Conservation (phyloP, 768 basidiomycete species). For the Tubosaeta sp. region DNA sequence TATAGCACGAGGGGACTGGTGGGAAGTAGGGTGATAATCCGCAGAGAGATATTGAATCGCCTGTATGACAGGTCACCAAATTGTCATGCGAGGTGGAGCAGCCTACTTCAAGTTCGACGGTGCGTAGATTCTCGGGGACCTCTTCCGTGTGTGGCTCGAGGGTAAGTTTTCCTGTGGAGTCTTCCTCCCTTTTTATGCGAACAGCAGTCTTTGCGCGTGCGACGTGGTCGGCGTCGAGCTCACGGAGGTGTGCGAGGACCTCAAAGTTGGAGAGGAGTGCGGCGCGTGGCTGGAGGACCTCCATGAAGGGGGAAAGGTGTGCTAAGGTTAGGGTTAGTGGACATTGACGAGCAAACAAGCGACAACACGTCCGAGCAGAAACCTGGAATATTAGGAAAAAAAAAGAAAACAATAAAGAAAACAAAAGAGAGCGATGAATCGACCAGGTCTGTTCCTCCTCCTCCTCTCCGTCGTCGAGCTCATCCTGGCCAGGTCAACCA, state of each 20-base stretch:
- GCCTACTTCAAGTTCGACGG: slow-evolving; percentile 70
- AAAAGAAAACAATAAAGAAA: slow-evolving; percentile 8
- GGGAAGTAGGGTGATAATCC: slow-evolving; percentile 60
- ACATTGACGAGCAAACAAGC: slow-evolving; percentile 18
- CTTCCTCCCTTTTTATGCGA: slow-evolving; percentile 76
- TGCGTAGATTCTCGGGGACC: slow-evolving; percentile 75
- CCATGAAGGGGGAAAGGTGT: slow-evolving; percentile 3
- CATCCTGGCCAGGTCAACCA: slow-evolving; percentile 57
- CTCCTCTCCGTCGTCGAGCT: slow-evolving; percentile 17
- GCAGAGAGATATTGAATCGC: slow-evolving; percentile 82
- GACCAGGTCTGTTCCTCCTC: slow-evolving; percentile 45
- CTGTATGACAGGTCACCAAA: slow-evolving; percentile 36
- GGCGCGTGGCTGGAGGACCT: slow-evolving; percentile 49
- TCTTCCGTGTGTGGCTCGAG: slow-evolving; percentile 44
- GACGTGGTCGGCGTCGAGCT: slow-evolving; percentile 71
- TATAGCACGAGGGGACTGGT: slow-evolving; percentile 65
- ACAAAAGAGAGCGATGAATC: slow-evolving; percentile 43
- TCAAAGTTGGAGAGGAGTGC: slow-evolving; percentile 89
- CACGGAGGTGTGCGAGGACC: slow-evolving; percentile 71
- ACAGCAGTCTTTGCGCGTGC: slow-evolving; percentile 64
- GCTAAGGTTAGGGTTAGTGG: slow-evolving; percentile 21
- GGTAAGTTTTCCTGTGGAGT: slow-evolving; percentile 36
- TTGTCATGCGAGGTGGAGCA: not conserved
- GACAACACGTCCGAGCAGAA: slow-evolving; percentile 23
- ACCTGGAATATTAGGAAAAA: slow-evolving; percentile 3